phyloP scores from a whole-genome alignment of 2,329 filamentous ascomycete genomes.

The Colletotrichum tamarilloi region DNA sequence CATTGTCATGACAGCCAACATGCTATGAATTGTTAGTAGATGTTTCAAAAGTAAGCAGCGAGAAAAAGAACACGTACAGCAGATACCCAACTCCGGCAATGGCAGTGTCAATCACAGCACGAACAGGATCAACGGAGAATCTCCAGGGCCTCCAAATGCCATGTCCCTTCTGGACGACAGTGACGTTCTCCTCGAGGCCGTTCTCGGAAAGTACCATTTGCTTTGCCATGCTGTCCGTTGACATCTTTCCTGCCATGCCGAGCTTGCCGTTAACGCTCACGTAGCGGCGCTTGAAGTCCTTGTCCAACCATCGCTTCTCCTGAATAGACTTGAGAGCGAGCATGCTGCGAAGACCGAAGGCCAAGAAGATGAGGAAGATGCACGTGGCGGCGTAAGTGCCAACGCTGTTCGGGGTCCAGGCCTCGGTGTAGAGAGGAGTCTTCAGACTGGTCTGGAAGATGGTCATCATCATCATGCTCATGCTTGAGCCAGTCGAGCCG shows the following conservation, averaged over 20 bases:
- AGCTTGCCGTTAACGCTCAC: conserved; percentile 76
- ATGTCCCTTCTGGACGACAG: conserved; percentile 72
- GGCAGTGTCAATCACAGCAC: conserved; percentile 76
- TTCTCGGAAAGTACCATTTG: conserved; percentile 77
- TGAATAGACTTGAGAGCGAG: conserved; percentile 77
- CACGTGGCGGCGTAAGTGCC: conserved; percentile 89
- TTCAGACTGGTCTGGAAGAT: conserved; percentile 69
- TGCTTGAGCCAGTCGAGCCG: conserved; percentile 20
- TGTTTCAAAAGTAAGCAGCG: not conserved
- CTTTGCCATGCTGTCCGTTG: conserved; percentile 71
- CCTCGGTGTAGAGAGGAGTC: conserved; percentile 67
- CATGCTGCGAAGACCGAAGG: conserved; percentile 74
- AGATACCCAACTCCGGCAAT: conserved; percentile 85
- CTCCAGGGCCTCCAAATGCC: conserved; percentile 76
- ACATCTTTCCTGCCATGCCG: conserved; percentile 68
- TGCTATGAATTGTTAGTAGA: conserved; percentile 61
- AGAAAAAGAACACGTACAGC: conserved; percentile 70
- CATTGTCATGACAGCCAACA: conserved; percentile 92
- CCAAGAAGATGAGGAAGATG: conserved; percentile 87
- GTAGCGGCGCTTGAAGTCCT: conserved; percentile 80
- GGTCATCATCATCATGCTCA: conserved; percentile 53
- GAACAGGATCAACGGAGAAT: conserved; percentile 80
- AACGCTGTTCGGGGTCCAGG: conserved; percentile 78
- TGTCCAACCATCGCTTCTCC: conserved; percentile 74
- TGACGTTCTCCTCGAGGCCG: conserved; percentile 83